Base-by-base conservation (phyloP, 164 flowering plant species). In the grape (Vitis vinifera) region DNA sequence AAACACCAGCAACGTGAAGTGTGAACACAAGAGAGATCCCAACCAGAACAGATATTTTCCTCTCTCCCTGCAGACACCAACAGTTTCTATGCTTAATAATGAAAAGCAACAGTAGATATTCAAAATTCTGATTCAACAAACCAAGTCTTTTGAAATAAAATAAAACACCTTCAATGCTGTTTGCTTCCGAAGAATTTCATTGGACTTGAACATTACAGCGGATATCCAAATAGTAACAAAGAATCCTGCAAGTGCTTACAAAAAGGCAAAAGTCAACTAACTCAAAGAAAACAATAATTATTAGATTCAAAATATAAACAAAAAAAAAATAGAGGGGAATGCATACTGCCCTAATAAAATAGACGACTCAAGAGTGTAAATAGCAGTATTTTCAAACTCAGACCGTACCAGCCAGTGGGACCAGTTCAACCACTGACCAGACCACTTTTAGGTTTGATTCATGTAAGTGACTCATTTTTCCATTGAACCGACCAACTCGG, bases 171-270 rank as follows among this genome's bases (percentile, higher is more conserved):
- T 96, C 29, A 93, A 79, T 68, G 99, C 97, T 59, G 99, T 96
- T 78, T 96, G 99, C 76, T 94, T 96, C 57, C 89, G 75, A 63
- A 96, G 75, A 68, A 92, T 88, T 72, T 96, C 99, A 80, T 96
- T 96, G 16, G 99, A 96, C 86, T 96, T 96, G 76, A 86, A 92
- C 97, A 96, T 88, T 59, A 96, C 88, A 65, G 91, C 99, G 76
- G 97, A 92, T 69, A 96, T 89, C 95, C 97, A 93, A 58, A 93
- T 88, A 49, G 98, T 91, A 29, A 91, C 93, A 84, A 92, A 89
- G 73, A 96, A 93, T 59, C 99, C 99, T 96, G 87, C 19, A 79
- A 70, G 50, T 50, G 23, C 66, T 55, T 67, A 13, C n/a, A 61
- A 17, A 57, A 31, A 16, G 49, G 47, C 55, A 49, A 13, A 57